A percentile compares a stretch with the other conserved stretches of the same genome.
These are phyloP conservation scores for Aspergillus melleus DNA, from an alignment of 2,329 filamentous ascomycete genomes.

Conservation along the genomic window DNA sequence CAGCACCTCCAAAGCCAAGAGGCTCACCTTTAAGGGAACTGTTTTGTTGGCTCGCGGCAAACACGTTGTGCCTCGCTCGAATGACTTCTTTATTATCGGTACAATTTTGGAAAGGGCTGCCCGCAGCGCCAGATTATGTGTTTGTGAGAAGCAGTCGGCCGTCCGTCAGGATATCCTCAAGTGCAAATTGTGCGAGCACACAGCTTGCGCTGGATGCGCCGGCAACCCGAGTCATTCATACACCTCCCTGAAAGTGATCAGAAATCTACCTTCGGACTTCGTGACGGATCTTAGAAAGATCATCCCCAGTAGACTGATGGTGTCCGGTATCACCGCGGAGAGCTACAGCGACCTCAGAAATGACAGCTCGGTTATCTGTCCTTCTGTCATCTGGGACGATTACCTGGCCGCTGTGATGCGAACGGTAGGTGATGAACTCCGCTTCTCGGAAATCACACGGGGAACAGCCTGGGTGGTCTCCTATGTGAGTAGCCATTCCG, in stretches of 20 bases:
- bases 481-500: conserved; percentile 28
- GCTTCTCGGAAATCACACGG: conserved; percentile 31
- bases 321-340: conserved; percentile 30
- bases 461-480: conserved; percentile 31
- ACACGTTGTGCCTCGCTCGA: conserved; percentile 11
- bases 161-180: conserved; percentile 43
- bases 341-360: conserved; percentile 23
- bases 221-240: conserved; percentile 56
- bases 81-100: conserved; percentile 2
- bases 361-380: conserved; percentile 14
- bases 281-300: conserved; percentile 41
- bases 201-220: conserved; percentile 55
- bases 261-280: conserved; percentile 47
- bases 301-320: conserved; percentile 44
- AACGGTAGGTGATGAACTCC: conserved; percentile 28
- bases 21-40: conserved; percentile 10
- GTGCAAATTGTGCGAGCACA: conserved; percentile 56
- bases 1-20: neutral
- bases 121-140: conserved; percentile 52
- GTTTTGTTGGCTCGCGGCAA: conserved; percentile 14
- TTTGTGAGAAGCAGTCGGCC: conserved; percentile 54
- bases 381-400: conserved; percentile 29
- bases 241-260: conserved; percentile 21
- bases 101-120: conserved; percentile 24
- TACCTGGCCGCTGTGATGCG: conserved; percentile 33